These are phyloP conservation scores for Talaromyces thailandensis DNA, from an alignment of 495 filamentous ascomycete genomes.

Conservation along the genomic window DNA sequence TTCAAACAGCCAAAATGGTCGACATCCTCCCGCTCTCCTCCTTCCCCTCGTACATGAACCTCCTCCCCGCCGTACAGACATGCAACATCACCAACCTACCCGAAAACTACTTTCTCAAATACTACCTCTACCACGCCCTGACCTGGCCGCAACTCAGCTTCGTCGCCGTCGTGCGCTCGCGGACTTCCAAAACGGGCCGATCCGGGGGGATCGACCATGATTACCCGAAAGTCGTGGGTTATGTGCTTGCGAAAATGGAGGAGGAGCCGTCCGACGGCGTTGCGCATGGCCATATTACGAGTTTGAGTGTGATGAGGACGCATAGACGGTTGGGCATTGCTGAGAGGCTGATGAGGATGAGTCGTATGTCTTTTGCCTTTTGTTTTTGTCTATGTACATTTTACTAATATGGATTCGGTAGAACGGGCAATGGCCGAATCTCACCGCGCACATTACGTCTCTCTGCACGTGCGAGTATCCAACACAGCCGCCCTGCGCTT, in stretches of 20 bases:
- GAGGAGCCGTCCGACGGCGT: conserved; percentile 89
- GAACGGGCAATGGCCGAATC: conserved; percentile 95
- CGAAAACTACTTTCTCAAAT: conserved; percentile 99
- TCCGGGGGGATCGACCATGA: conserved; percentile 45
- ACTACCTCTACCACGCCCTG: conserved; percentile 98
- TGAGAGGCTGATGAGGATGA: conserved; percentile 94
- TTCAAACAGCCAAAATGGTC: conserved; percentile 23
- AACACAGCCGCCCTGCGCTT: conserved; percentile 85
- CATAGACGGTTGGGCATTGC: conserved; percentile 85
- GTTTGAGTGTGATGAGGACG: conserved; percentile 91
- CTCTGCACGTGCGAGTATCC: conserved; percentile 86
- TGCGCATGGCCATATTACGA: conserved; percentile 94
- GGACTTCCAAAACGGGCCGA: conserved; percentile 21
- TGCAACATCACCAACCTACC: conserved; percentile 98
- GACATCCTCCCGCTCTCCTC: conserved; percentile 41
- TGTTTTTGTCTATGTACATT: not conserved
- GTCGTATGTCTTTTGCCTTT: conserved; percentile 52
- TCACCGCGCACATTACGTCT: conserved; percentile 84
- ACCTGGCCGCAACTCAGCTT: conserved; percentile 96
- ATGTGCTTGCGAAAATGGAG: conserved; percentile 99
- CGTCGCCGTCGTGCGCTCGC: conserved; percentile 85
- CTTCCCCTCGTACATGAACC: conserved; percentile 44
- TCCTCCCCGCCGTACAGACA: conserved; percentile 89
- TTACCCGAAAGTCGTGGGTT: conserved; percentile 96
- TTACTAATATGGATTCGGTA: conserved; percentile 22